Percentiles rank a stretch among this genome's conserved stretches.
Evolutionary conservation across 352 stramenopile species (phyloP).

Genomic region (Blastocystis sp.): DNA sequence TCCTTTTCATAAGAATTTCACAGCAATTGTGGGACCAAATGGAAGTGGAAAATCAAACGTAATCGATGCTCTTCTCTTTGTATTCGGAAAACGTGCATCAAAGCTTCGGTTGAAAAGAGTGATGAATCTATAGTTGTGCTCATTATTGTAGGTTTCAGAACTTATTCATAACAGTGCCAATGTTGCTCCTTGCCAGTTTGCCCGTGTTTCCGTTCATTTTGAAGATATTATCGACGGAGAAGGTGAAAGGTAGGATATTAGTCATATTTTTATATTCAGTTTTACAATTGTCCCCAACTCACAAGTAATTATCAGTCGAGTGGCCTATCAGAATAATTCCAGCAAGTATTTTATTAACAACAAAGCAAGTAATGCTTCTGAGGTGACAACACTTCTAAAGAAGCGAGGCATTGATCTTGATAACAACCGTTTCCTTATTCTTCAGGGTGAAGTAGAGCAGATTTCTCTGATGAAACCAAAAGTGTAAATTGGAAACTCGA

Average conservation of each 20-base stretch:
- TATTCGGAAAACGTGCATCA: constrained; percentile 97
- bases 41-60: constrained; percentile 99
- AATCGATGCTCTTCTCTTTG: constrained; percentile 99
- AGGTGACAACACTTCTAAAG: constrained; percentile 87
- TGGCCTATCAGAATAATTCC: constrained; percentile 87
- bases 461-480: constrained; percentile 99
- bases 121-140: not conserved
- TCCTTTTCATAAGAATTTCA: constrained; percentile 90
- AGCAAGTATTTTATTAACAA: constrained; percentile 95
- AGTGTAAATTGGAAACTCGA: constrained; percentile 72
- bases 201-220: constrained; percentile 94
- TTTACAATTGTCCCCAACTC: constrained; percentile 83
- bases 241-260: constrained; percentile 71
- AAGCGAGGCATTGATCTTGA: constrained; percentile 95
- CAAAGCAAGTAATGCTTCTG: constrained; percentile 82
- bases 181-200: constrained; percentile 85
- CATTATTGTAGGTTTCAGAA: constrained; percentile 87
- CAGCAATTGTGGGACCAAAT: constrained; percentile 88
- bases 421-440: constrained; percentile 98
- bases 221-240: constrained; percentile 89
- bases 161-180: constrained; percentile 92
- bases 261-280: too few relatives aligned
- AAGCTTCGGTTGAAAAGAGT: constrained; percentile 87
- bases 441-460: constrained; percentile 94
- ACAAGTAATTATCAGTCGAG: constrained; percentile 85